Percentiles rank a stretch among this genome's conserved stretches.
Conservation (phyloP, 345 rosid species). For the Microcos paniculata region DNA sequence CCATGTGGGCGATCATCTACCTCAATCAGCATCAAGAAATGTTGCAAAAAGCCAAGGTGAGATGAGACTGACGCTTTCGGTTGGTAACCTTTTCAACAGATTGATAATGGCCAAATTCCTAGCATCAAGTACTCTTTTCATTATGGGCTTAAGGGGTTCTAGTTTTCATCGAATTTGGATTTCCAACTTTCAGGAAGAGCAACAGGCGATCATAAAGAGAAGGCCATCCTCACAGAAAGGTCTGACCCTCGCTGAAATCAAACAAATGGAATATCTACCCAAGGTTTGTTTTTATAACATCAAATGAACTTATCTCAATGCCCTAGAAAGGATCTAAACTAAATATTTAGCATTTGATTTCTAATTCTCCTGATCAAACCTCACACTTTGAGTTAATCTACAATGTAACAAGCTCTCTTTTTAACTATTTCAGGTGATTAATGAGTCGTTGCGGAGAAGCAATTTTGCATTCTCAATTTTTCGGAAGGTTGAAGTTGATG, state of each 20-base stretch:
- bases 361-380: neutral
- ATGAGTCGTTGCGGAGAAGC: slow-evolving; percentile 6
- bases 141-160: neutral
- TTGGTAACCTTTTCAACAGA: too few species aligned
- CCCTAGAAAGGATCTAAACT: neutral
- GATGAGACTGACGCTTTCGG: neutral
- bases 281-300: slow-evolving; percentile 25
- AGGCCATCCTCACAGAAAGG: slow-evolving; percentile 32
- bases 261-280: slow-evolving; percentile 42
- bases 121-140: neutral
- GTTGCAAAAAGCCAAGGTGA: slow-evolving; percentile 35
- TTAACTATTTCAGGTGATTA: slow-evolving; percentile 4
- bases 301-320: slow-evolving; percentile 17
- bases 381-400: neutral
- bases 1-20: slow-evolving; percentile 28
- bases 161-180: neutral
- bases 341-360: neutral
- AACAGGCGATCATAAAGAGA: slow-evolving; percentile 29
- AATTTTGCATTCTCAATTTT: slow-evolving; percentile 32
- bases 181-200: slow-evolving; percentile 36
- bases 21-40: slow-evolving; percentile 20
- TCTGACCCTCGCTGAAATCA: slow-evolving; percentile 34
- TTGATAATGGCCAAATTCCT: neutral
- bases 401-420: neutral
- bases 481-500: slow-evolving; percentile 35